Conservation (phyloP, 768 basidiomycete genomes). For the Lanmaoa pseudosensibilis region DNA sequence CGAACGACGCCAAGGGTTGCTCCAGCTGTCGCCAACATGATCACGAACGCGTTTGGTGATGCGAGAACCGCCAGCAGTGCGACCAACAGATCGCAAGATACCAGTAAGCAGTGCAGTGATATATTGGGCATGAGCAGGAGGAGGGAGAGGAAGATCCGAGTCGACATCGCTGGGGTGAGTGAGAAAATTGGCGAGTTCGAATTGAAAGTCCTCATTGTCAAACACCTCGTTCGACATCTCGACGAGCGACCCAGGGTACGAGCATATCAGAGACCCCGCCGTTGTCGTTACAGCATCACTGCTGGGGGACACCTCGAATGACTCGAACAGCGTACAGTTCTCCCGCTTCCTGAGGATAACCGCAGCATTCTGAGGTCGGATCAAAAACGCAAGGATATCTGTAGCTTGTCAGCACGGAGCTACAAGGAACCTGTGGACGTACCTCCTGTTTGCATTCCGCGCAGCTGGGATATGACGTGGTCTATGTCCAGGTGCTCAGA, state of each 20-base stretch:
- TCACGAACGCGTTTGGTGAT: slow-evolving; percentile 31
- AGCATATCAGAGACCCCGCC: slow-evolving; percentile 26
- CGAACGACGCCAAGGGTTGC: slow-evolving; percentile 25
- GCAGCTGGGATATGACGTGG: background rate
- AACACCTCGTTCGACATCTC: slow-evolving; percentile 9
- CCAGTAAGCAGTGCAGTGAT: background rate
- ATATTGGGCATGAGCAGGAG: background rate
- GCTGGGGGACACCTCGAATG: slow-evolving; percentile 23
- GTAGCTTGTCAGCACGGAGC: background rate
- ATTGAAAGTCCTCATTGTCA: slow-evolving; percentile 11
- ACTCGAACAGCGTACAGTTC: slow-evolving; percentile 19
- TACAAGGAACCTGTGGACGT: background rate
- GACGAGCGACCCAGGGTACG: slow-evolving; percentile 23
- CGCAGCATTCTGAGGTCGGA: slow-evolving; percentile 45
- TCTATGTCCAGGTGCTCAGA: background rate
- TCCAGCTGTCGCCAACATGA: slow-evolving; percentile 8
- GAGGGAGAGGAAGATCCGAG: background rate
- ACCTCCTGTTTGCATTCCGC: slow-evolving; percentile 1
- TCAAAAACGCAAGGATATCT: slow-evolving; percentile 39
- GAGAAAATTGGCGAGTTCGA: slow-evolving; percentile 22
- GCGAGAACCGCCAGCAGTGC: slow-evolving; percentile 5
- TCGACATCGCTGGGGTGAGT: slow-evolving; percentile 10
- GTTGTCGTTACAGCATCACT: slow-evolving; percentile 35
- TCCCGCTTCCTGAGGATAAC: slow-evolving; percentile 35
- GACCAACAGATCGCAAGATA: slow-evolving; percentile 6